Evolutionary conservation across 352 stramenopile species (phyloP), one percentile per base, ranked within the genome.

Genomic region (Phytophthora nicotianae): DNA sequence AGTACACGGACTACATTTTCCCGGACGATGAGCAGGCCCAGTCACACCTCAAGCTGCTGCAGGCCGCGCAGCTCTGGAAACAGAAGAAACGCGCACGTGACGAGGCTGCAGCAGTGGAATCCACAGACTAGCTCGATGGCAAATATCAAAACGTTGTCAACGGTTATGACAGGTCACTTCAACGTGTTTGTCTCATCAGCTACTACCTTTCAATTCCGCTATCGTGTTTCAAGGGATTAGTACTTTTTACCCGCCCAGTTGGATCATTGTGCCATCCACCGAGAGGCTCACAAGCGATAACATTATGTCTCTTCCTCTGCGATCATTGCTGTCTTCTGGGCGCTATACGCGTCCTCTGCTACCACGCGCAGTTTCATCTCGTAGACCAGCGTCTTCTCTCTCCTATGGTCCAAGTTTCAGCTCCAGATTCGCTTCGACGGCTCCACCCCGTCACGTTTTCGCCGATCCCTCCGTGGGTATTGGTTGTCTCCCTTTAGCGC

Each of bases 1-100:
- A 99, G 68, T 99, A 99, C 85, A 98, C 96, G 51, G 98, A 99
- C 70, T 99, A 99, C 71, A 85, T 98, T 50, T 99, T 99, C 84
- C 97, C 97, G 5, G 97, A 99, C 73, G 98, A 99, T 69, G 86
- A 98, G 62, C 90, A 97, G 68, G 90, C 93, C 3, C 90, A 93
- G 49, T 89, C 91, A 29, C 97, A 98, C 77, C 88, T 98, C 70
- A 99, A 99, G 68, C 89, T 99, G 68, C 81, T 99, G 50, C 92
- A 99, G 72, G 97, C 98, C 56, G 97, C 97, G 27, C 93, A 98
- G 51, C 93, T 97, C 58, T 99, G 97, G 97, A 99, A 99, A 75
- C 79, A 96, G 55, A 90, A 89, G 68, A 90, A 91, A 45, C 81
- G 80, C 38, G 68, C 65, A 38, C 63, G 79, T 11, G 81, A 91